Conservation (phyloP, 2,329 filamentous ascomycete genomes). For the Claviceps sp. region DNA sequence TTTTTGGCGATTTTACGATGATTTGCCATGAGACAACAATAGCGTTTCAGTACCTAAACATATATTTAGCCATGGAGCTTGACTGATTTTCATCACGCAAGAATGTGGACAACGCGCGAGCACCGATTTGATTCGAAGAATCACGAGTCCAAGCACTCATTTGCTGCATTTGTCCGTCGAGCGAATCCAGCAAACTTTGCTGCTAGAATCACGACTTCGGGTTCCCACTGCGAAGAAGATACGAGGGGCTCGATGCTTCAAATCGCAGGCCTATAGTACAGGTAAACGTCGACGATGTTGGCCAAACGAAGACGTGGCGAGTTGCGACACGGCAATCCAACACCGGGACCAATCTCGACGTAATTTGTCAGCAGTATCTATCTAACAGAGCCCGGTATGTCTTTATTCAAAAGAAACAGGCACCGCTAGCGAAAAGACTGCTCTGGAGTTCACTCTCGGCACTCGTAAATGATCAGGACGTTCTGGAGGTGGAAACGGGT, state of each 20-base stretch:
- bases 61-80: constrained; percentile 10
- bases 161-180: background rate
- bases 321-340: too few species aligned
- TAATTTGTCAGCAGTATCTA: constrained; percentile 74
- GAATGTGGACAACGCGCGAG: background rate
- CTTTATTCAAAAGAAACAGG: constrained; percentile 43
- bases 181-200: too few species aligned
- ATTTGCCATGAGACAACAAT: background rate
- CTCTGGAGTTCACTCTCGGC: constrained; percentile 60
- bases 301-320: too few species aligned
- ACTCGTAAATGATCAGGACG: constrained; percentile 83
- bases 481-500: constrained; percentile 52
- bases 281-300: too few species aligned
- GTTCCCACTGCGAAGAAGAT: too few species aligned
- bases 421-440: constrained; percentile 98
- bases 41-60: constrained; percentile 4
- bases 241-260: too few species aligned
- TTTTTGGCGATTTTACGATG: constrained; percentile 4
- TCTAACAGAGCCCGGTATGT: constrained; percentile 82
- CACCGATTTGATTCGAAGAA: background rate
- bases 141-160: too few species aligned
- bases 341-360: too few species aligned
- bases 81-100: background rate
- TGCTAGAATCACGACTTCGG: too few species aligned
- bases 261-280: too few species aligned